Conservation (phyloP, 2,329 filamentous ascomycete genomes). For the Taxawa tesnikishii region DNA sequence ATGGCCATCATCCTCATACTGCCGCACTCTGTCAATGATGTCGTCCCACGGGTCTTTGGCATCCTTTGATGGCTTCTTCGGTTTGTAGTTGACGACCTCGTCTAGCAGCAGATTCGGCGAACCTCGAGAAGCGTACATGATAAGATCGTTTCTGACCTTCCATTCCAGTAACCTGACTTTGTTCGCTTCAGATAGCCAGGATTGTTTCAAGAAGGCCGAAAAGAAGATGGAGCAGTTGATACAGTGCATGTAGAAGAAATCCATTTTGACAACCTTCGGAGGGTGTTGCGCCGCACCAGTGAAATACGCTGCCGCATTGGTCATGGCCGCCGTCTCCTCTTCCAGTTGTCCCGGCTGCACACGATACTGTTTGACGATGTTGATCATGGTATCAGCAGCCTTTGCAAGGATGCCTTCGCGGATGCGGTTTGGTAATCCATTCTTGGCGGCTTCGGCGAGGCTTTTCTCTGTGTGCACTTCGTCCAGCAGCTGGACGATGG, state of each 20-base stretch:
- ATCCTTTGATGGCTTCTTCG: conserved; percentile 26
- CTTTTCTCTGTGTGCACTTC: conserved; percentile 45
- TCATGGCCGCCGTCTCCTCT: conserved; percentile 53
- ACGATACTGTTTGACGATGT: conserved; percentile 43
- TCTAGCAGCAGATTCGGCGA: conserved; percentile 48
- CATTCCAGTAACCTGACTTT: conserved; percentile 67
- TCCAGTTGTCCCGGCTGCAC: conserved; percentile 41
- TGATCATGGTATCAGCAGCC: conserved; percentile 50
- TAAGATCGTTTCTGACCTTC: conserved; percentile 65
- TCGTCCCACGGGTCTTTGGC: conserved; percentile 26
- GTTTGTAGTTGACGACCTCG: conserved; percentile 48
- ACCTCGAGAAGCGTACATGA: conserved; percentile 59
- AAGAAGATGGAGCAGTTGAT: conserved; percentile 70
- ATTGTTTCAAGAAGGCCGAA: conserved; percentile 44
- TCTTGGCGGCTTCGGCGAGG: conserved; percentile 39
- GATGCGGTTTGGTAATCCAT: conserved; percentile 52
- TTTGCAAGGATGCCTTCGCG: conserved; percentile 54
- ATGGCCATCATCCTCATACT: conserved; percentile 65
- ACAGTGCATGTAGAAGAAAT: conserved; percentile 67
- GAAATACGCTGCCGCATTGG: conserved; percentile 49
- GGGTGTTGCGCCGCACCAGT: conserved; percentile 51
- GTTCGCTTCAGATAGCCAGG: conserved; percentile 46
- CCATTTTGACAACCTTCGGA: conserved; percentile 57
- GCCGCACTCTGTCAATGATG: conserved; percentile 33
- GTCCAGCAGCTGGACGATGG: conserved; percentile 49